phyloP scores from a whole-genome alignment of 768 basidiomycete genomes.

The Tylopilus balloui region DNA sequence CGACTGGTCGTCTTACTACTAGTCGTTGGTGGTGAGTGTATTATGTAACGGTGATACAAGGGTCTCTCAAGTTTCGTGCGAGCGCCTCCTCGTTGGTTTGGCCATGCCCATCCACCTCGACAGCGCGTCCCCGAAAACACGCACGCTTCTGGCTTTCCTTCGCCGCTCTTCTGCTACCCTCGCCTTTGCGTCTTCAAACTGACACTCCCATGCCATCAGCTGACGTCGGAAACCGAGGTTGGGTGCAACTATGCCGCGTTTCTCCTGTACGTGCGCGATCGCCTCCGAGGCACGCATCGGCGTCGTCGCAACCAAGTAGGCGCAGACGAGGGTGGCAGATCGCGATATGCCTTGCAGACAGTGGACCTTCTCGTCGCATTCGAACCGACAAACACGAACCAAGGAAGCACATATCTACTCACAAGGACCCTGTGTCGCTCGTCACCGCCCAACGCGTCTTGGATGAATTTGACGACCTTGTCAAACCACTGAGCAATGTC shows the following conservation, averaged over 20 bases:
- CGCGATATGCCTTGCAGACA: constrained; percentile 74
- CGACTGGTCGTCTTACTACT: constrained; percentile 13
- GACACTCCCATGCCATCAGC: constrained; percentile 37
- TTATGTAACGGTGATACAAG: constrained; percentile 24
- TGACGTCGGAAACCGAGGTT: constrained; percentile 67
- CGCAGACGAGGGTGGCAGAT: constrained; percentile 71
- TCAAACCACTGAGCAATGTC: constrained; percentile 47
- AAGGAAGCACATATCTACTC: constrained; percentile 18
- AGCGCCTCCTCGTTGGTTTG: not conserved
- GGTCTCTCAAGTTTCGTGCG: not conserved
- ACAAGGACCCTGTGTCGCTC: constrained; percentile 47
- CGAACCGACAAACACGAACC: not conserved
- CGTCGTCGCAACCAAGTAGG: constrained; percentile 55
- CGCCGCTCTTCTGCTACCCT: constrained; percentile 16
- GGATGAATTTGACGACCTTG: constrained; percentile 50
- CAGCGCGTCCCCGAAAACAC: constrained; percentile 4
- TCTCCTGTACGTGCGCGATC: constrained; percentile 49
- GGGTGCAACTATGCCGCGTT: constrained; percentile 58
- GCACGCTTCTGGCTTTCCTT: constrained; percentile 5
- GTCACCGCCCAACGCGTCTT: constrained; percentile 41
- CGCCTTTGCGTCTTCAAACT: constrained; percentile 26
- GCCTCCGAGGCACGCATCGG: constrained; percentile 51
- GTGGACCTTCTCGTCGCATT: constrained; percentile 52
- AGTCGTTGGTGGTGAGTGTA: not conserved
- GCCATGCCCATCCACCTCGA: constrained; percentile 18